These are phyloP conservation scores for Ustilago nuda DNA, from an alignment of 1,284 basidiomycete species.

Conservation along the genomic window DNA sequence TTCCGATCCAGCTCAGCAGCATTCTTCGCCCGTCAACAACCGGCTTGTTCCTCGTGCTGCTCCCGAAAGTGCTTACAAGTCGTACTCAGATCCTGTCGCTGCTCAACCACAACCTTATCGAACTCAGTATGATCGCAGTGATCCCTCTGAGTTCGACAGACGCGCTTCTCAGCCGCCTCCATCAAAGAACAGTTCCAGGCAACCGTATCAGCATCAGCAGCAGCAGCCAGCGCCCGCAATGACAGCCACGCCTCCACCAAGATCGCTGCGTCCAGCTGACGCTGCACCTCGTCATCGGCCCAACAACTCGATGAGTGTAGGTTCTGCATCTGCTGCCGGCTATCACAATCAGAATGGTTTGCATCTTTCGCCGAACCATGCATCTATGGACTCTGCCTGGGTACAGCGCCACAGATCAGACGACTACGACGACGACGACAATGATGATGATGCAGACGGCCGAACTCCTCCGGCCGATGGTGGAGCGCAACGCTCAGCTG, in stretches of 20 bases:
- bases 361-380: neutral
- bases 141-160: constrained; percentile 8
- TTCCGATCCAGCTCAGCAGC: neutral
- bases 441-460: constrained; percentile 10
- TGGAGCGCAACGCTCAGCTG: constrained; percentile 10
- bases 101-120: constrained; percentile 9
- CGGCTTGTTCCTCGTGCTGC: constrained; percentile 5
- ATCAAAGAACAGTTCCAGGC: constrained; percentile 1
- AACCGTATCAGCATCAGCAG: constrained; percentile 8
- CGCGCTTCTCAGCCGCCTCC: constrained; percentile 4
- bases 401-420: constrained; percentile 12
- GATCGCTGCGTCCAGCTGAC: constrained; percentile 30
- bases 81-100: constrained; percentile 31
- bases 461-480: constrained; percentile 12
- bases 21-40: constrained; percentile 23
- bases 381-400: constrained; percentile 5
- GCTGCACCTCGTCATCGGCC: constrained; percentile 12
- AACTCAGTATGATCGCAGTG: constrained; percentile 19
- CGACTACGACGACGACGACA: constrained; percentile 3
- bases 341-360: constrained; percentile 8
- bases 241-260: constrained; percentile 15
- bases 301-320: constrained; percentile 12
- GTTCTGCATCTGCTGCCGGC: constrained; percentile 11
- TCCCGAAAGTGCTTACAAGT: constrained; percentile 21
- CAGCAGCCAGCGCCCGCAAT: constrained; percentile 7